A percentile compares a stretch with the other conserved stretches of the same genome.
These are phyloP conservation scores for Ustilago vetiveriae DNA, from an alignment of 1,284 basidiomycete species.

Conservation along the genomic window DNA sequence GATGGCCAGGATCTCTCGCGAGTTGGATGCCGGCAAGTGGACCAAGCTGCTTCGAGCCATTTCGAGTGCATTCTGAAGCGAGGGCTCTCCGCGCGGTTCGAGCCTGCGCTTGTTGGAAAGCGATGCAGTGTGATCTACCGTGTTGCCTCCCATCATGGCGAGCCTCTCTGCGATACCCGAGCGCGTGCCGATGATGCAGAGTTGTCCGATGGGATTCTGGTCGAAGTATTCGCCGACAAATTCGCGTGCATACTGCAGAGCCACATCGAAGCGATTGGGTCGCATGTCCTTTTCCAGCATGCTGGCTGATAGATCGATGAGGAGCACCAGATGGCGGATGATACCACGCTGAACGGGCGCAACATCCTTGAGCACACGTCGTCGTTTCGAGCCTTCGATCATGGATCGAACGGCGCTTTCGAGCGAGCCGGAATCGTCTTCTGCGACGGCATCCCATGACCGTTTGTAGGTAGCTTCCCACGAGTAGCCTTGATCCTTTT, in stretches of 20 bases:
- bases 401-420: slow-evolving; percentile 88
- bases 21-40: slow-evolving; percentile 93
- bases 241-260: slow-evolving; percentile 79
- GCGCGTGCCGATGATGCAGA: slow-evolving; percentile 62
- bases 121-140: slow-evolving; percentile 86
- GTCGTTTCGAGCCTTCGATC: slow-evolving; percentile 82
- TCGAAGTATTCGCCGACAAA: slow-evolving; percentile 98
- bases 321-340: slow-evolving; percentile 89
- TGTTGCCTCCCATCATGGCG: slow-evolving; percentile 82
- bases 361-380: slow-evolving; percentile 74
- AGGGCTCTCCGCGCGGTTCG: slow-evolving; percentile 90
- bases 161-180: slow-evolving; percentile 64
- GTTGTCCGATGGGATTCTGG: slow-evolving; percentile 96
- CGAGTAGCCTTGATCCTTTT: slow-evolving; percentile 73
- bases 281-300: slow-evolving; percentile 97
- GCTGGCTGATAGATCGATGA: slow-evolving; percentile 87
- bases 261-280: slow-evolving; percentile 81
- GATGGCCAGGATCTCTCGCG: slow-evolving; percentile 89
- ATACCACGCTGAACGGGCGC: slow-evolving; percentile 91
- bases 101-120: slow-evolving; percentile 87
- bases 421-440: slow-evolving; percentile 91
- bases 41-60: slow-evolving; percentile 73
- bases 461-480: slow-evolving; percentile 96
- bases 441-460: slow-evolving; percentile 95
- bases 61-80: slow-evolving; percentile 93